Base-by-base conservation (phyloP, 2,329 filamentous ascomycete species). In the Tolypocladium guangdongense region DNA sequence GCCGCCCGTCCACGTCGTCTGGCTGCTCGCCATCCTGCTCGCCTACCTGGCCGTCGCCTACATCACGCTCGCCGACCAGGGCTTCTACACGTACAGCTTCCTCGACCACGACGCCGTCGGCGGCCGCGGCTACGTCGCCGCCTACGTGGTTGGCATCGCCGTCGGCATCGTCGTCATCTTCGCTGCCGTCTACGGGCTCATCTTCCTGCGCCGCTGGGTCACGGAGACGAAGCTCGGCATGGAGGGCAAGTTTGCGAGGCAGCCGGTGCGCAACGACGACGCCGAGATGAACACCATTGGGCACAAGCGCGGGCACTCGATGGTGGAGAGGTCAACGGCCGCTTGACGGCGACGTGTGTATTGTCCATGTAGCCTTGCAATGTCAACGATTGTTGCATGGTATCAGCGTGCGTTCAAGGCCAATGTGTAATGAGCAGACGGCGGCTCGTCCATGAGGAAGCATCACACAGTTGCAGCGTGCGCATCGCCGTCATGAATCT, bases 71-170 rank as follows among this genome's bases (percentile, higher is more conserved):
- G 81, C 80, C 5, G 84, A 83, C 0, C 75, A 90, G 66, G 80
- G 80, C 3, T 88, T 86, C 65, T 95, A 91, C 67, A 78, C 86
- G 0, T 95, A 95, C 71, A 66, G 63, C 54, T 95, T 95, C 70
- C 78, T 95, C n/a, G 77, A 95, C 65, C 76, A 82, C 1, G 68
- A 78, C 50, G 75, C 77, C 18, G 65, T 74, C 32, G 78, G 75
- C 0, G 70, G 68, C 20, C 60, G 64, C 32, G 68, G 64, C 39
- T 60, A 74, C 7, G 82, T 90, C 4, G 80, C 82, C 1, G 86
- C 73, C 2, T 88, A 87, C 63, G 78, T 82, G 50, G 68, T 88
- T 50, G 78, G 78, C 8, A 82, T 86, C 49, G 69, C 78, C 3
- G 73, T 73, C 0, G 80, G 70, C 7, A 74, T 76, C 20, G 58